Conservation (phyloP, 176 grass and related monocot genomes). For the Rhynchospora pubera region DNA sequence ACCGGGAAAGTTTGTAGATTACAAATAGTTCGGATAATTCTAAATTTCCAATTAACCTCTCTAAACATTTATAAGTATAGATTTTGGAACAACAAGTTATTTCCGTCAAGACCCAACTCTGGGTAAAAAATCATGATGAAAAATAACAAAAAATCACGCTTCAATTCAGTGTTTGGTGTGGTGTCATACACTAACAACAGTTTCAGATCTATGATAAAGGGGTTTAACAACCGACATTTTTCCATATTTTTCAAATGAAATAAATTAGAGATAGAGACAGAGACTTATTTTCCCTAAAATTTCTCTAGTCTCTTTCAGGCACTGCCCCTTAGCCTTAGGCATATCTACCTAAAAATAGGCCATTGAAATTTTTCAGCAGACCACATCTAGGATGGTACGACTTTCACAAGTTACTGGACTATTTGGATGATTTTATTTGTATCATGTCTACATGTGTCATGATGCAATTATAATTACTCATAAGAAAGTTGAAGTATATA, state of each 20-base stretch:
- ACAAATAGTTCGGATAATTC: too few relatives aligned
- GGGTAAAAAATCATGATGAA: background rate
- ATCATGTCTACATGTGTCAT: background rate
- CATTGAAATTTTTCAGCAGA: background rate
- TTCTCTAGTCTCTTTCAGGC: background rate
- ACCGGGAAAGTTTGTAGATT: too few relatives aligned
- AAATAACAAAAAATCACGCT: background rate
- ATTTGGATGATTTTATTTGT: background rate
- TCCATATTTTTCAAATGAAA: background rate
- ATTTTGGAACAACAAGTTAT: too few relatives aligned
- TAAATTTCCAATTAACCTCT: too few relatives aligned
- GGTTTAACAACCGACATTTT: background rate
- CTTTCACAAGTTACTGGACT: constrained; percentile 4
- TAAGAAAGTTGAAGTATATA: background rate
- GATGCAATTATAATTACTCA: background rate
- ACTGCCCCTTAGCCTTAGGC: background rate
- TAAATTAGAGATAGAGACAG: constrained; percentile 7
- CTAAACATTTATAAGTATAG: too few relatives aligned
- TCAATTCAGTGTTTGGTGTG: background rate
- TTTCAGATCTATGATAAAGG: background rate
- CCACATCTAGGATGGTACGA: background rate
- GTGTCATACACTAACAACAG: background rate
- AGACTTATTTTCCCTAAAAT: constrained; percentile 2
- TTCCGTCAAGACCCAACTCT: too few relatives aligned
- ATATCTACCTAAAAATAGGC: background rate